A percentile compares a stretch with the other conserved stretches of the same genome.
phyloP scores from a whole-genome alignment of 1,139 yeast species.

The Pichia sp. region DNA sequence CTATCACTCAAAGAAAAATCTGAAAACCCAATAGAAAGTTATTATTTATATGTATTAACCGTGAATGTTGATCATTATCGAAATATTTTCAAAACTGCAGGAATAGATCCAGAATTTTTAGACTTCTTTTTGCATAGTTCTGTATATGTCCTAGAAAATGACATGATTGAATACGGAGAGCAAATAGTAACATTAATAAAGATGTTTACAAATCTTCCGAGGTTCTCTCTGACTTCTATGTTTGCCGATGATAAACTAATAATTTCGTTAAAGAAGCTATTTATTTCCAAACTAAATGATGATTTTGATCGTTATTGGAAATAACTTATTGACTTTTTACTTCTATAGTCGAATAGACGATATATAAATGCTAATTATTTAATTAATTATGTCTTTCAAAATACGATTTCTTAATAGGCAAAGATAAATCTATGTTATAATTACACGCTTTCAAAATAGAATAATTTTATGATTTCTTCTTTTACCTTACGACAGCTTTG shows the following conservation, averaged over 20 bases:
- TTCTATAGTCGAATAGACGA: too few relatives aligned
- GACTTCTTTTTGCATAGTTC: slow-evolving; percentile 48
- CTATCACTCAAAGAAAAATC: slow-evolving; percentile 21
- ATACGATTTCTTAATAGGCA: too few relatives aligned
- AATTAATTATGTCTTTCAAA: too few relatives aligned
- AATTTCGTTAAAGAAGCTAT: background rate
- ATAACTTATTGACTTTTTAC: too few relatives aligned
- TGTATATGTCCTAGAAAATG: slow-evolving; percentile 15
- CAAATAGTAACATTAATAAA: slow-evolving; percentile 14
- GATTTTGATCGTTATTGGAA: slow-evolving; percentile 11
- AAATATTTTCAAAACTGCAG: slow-evolving; percentile 39
- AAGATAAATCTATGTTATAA: too few relatives aligned
- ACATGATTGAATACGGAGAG: background rate
- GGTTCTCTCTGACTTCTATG: slow-evolving; percentile 24
- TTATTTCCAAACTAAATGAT: slow-evolving; percentile 2
- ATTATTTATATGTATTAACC: slow-evolving; percentile 37
- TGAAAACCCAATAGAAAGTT: slow-evolving; percentile 19
- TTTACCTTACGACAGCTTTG: too few relatives aligned
- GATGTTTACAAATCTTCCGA: slow-evolving; percentile 20
- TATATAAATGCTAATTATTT: too few relatives aligned
- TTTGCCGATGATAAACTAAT: slow-evolving; percentile 15
- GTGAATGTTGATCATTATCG: slow-evolving; percentile 31
- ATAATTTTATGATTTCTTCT: too few relatives aligned
- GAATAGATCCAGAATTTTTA: slow-evolving; percentile 53
- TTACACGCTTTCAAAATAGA: too few relatives aligned